These are phyloP conservation scores for Panaeolus papilionaceus DNA, from an alignment of 768 basidiomycete genomes.

Conservation along the genomic window DNA sequence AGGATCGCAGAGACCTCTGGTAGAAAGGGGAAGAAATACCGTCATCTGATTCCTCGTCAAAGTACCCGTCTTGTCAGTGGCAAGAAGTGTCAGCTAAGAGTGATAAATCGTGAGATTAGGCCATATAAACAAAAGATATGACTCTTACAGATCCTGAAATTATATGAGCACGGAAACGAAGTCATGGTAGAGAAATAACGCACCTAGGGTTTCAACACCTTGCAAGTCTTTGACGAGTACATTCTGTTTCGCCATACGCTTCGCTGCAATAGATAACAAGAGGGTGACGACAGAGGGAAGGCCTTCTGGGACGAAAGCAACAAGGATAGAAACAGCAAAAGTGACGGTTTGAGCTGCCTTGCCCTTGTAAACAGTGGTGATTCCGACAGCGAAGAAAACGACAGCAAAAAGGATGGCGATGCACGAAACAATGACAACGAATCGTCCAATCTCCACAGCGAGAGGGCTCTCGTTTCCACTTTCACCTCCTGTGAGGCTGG, in stretches of 20 bases:
- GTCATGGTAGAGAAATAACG: conserved; percentile 24
- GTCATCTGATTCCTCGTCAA: conserved; percentile 79
- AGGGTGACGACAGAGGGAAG: conserved; percentile 73
- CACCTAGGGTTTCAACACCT: conserved; percentile 73
- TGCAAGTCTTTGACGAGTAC: conserved; percentile 79
- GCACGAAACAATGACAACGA: conserved; percentile 65
- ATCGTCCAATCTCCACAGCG: conserved; percentile 66
- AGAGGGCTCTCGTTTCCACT: conserved; percentile 69
- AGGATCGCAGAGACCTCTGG: not conserved
- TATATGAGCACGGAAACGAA: conserved; percentile 26
- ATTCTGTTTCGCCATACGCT: conserved; percentile 74
- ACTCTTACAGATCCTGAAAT: conserved; percentile 44
- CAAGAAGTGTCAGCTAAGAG: conserved; percentile 67
- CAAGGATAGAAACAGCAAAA: conserved; percentile 65
- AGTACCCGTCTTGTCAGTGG: conserved; percentile 78
- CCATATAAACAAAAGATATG: not conserved
- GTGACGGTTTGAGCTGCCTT: conserved; percentile 65
- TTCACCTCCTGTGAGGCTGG: conserved; percentile 68
- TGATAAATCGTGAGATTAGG: conserved; percentile 20
- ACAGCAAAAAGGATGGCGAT: conserved; percentile 68
- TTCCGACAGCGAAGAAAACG: conserved; percentile 70
- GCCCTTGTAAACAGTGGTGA: conserved; percentile 70
- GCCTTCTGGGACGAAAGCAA: conserved; percentile 68
- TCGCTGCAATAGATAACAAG: conserved; percentile 70
- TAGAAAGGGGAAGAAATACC: conserved; percentile 32